Evolutionary conservation across 306 rosid species (phyloP).

Genomic region (Castanea sativa): DNA sequence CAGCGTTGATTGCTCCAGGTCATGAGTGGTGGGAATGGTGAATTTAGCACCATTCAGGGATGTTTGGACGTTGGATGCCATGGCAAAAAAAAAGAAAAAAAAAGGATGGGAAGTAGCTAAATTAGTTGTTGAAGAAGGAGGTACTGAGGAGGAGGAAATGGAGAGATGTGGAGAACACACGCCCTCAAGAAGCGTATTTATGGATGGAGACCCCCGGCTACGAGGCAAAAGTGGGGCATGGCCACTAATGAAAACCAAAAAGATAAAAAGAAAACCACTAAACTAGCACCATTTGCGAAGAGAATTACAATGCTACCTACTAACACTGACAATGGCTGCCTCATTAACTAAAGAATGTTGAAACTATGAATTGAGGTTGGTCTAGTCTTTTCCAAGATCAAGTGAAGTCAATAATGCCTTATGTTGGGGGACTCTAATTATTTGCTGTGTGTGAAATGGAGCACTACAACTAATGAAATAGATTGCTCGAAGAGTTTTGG

Average conservation of each 20-base stretch:
- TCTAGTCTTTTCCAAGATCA: too few relatives aligned
- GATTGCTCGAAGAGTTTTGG: too few relatives aligned
- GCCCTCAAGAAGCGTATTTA: constrained; percentile 61
- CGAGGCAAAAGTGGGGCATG: constrained; percentile 47
- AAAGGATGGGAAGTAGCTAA: not conserved
- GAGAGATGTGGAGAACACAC: constrained; percentile 82
- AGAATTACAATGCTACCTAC: not conserved
- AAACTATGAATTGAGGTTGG: too few relatives aligned
- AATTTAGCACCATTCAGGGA: constrained; percentile 33
- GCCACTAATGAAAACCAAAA: constrained; percentile 35
- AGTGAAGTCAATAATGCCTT: too few relatives aligned
- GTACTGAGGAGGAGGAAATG: constrained; percentile 8
- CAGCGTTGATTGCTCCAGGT: constrained; percentile 45
- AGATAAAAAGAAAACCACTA: not conserved
- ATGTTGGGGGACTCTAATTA: too few relatives aligned
- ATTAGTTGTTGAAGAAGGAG: not conserved
- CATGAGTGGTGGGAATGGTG: constrained; percentile 23
- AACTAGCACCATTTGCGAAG: not conserved
- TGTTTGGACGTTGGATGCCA: constrained; percentile 41
- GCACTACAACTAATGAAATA: too few relatives aligned
- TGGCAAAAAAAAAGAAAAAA: not conserved
- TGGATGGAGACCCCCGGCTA: constrained; percentile 32
- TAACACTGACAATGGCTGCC: not conserved
- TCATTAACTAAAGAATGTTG: not conserved
- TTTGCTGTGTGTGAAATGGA: too few relatives aligned